Evolutionary conservation across 2,329 filamentous ascomycete species (phyloP), one percentile per base, ranked within the genome.

Genomic region (Aspergillus sp.): DNA sequence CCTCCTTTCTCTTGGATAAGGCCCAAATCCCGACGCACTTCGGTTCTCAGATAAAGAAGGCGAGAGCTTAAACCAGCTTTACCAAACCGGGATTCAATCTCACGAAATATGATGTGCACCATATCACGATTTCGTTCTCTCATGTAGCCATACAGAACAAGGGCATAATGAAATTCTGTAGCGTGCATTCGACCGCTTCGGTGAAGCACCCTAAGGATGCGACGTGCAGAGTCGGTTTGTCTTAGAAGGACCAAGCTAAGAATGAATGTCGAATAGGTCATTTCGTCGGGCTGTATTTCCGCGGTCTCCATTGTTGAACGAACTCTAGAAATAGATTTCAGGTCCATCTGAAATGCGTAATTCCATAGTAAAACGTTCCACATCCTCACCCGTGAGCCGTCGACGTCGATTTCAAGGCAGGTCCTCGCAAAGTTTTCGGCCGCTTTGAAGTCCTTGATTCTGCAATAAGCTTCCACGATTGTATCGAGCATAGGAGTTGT

Each of bases 341-440:
- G 66, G 59, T 89, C 82, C 55, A 88, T 83, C 6, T 83, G 81
- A 55, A 84, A 77, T 6, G 90, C 90, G 70, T 91, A 83, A 59
- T 88, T 84, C 56, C 83, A 80, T 4, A 97, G 77, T 33, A 97
- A 75, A 53, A 85, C 81, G 68, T 97, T 96, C 90, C 90, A 97
- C 68, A 91, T 84, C 33, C 81, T 78, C 2, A 86, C 86, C 21
- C 82, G 77, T 2, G 81, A 77, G 1, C 85, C 81, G 17, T 79
- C 70, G 1, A 85, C 70, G 14, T 78, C 75, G 60, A 80, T 78
- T 12, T 74, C 73, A 21, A 86, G 77, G 33, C 86, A 81, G 45
- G 83, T 82, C 49, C 82, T 69, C 33, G 87, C 84, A 49, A 90
- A 77, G 40, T 76, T 75, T 70, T 87, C 82, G 3, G 88, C 88